A percentile compares a stretch with the other conserved stretches of the same genome.
These are phyloP conservation scores for Elongisporangium anandrum DNA, from an alignment of 352 stramenopile genomes.

Conservation along the genomic window DNA sequence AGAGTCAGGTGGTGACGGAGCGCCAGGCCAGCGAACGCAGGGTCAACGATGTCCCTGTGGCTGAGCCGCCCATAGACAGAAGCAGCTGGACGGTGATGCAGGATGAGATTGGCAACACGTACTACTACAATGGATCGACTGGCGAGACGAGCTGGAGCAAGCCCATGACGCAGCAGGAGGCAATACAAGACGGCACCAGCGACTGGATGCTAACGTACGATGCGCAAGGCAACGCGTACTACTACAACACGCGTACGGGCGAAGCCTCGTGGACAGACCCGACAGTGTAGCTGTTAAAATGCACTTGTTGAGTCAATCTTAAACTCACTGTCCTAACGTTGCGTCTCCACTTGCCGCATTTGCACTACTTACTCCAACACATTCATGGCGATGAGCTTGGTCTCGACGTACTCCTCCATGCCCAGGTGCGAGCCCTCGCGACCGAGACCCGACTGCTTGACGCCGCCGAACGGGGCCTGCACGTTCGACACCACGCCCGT, in stretches of 20 bases:
- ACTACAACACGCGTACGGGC: slow-evolving; percentile 32
- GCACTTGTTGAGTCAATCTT: slow-evolving; percentile 1
- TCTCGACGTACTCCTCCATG: slow-evolving; percentile 95
- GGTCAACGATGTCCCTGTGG: no score
- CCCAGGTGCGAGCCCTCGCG: slow-evolving; percentile 88
- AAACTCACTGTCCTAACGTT: not conserved
- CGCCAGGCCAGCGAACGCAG: not conserved
- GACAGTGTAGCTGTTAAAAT: not conserved
- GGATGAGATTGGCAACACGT: slow-evolving; percentile 25
- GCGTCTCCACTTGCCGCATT: slow-evolving; percentile 5
- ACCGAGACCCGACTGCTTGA: slow-evolving; percentile 87
- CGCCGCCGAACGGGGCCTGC: slow-evolving; percentile 86
- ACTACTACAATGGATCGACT: slow-evolving; percentile 35
- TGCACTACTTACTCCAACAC: slow-evolving; percentile 4
- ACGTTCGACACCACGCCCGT: slow-evolving; percentile 84
- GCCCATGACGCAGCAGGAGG: slow-evolving; percentile 2
- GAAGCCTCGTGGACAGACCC: slow-evolving; percentile 33
- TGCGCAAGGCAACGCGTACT: slow-evolving; percentile 25
- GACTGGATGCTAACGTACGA: slow-evolving; percentile 9
- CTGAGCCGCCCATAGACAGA: no score
- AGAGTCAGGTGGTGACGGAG: slow-evolving; percentile 32
- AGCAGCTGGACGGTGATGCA: slow-evolving; percentile 14
- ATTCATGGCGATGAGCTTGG: slow-evolving; percentile 92
- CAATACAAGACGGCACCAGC: no score
- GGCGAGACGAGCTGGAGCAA: slow-evolving; percentile 29